Percentiles rank a stretch among this genome's conserved stretches.
These are phyloP conservation scores for Amniculicola lignicola DNA, from an alignment of 495 filamentous ascomycete genomes.

Conservation along the genomic window DNA sequence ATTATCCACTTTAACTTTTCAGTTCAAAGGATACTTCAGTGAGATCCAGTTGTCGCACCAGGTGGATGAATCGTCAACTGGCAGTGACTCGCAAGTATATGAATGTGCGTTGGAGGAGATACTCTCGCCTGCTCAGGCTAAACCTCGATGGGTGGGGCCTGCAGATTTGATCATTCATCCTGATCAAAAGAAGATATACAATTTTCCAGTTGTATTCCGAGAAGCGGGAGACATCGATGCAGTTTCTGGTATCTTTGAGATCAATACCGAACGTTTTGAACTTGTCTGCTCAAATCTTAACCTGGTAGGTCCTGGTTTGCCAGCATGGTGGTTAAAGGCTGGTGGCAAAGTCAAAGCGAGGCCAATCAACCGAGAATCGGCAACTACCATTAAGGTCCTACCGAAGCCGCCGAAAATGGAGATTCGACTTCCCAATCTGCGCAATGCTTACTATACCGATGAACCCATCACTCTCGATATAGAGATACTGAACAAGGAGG, in stretches of 20 bases:
- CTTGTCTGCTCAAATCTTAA: conserved; percentile 61
- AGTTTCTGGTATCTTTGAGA: conserved; percentile 58
- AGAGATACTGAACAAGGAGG: conserved; percentile 77
- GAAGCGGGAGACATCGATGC: conserved; percentile 76
- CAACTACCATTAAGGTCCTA: conserved; percentile 61
- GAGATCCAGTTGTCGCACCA: conserved; percentile 34
- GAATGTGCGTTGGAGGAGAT: conserved; percentile 26
- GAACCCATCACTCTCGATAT: conserved; percentile 68
- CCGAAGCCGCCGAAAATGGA: conserved; percentile 92
- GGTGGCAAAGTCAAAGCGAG: conserved; percentile 38
- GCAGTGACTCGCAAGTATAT: neutral
- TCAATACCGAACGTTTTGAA: conserved; percentile 65
- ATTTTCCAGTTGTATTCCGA: conserved; percentile 67
- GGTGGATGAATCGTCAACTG: neutral
- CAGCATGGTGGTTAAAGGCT: conserved; percentile 28
- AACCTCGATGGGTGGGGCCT: conserved; percentile 48
- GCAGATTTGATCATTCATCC: conserved; percentile 68
- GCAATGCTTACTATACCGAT: conserved; percentile 75
- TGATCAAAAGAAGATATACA: conserved; percentile 65
- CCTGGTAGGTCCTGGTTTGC: conserved; percentile 41
- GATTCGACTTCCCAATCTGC: conserved; percentile 58
- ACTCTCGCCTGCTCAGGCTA: conserved; percentile 11
- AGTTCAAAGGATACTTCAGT: conserved; percentile 34
- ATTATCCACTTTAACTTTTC: conserved; percentile 55
- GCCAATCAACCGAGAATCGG: conserved; percentile 48